These are phyloP conservation scores for Actinomucor elegans DNA, from an alignment of 371 early-diverging fungal genomes.

Conservation along the genomic window DNA sequence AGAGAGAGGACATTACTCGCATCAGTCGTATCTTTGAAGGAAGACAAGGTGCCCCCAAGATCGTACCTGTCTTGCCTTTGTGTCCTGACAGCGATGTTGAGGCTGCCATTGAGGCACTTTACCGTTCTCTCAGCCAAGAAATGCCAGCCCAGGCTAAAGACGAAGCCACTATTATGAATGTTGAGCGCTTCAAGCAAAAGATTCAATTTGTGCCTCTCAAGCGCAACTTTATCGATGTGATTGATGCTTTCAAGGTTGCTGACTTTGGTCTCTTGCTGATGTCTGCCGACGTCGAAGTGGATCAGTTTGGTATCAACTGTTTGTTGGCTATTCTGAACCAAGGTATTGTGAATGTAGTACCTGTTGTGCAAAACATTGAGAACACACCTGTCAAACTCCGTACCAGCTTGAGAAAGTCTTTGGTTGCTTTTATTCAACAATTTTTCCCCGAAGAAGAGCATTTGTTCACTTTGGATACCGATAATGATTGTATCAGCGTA, in stretches of 20 bases:
- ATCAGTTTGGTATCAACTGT: conserved; percentile 83
- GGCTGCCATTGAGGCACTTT: conserved; percentile 55
- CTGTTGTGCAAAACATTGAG: conserved; percentile 73
- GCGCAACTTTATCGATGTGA: conserved; percentile 70
- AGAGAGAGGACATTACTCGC: conserved; percentile 69
- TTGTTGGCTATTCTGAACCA: conserved; percentile 84
- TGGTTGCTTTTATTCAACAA: conserved; percentile 78
- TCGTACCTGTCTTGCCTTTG: conserved; percentile 75
- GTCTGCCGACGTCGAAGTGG: conserved; percentile 91
- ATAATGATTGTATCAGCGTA: conserved; percentile 53
- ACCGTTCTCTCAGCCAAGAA: conserved; percentile 52
- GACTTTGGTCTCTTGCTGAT: conserved; percentile 87
- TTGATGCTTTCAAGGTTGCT: conserved; percentile 89
- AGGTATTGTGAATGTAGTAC: conserved; percentile 79
- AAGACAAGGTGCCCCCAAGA: conserved; percentile 81
- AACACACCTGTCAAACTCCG: conserved; percentile 66
- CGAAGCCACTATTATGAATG: conserved; percentile 27
- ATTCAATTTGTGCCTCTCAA: conserved; percentile 71
- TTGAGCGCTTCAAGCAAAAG: conserved; percentile 84
- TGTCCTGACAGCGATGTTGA: conserved; percentile 75
- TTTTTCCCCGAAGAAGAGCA: conserved; percentile 86
- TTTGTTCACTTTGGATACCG: conserved; percentile 60
- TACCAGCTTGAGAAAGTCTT: conserved; percentile 75
- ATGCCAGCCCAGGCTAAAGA: conserved; percentile 26
- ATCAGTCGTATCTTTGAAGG: conserved; percentile 82